phyloP scores from a whole-genome alignment of 2,329 filamentous ascomycete species.

The Pseudocercospora eumusae region DNA sequence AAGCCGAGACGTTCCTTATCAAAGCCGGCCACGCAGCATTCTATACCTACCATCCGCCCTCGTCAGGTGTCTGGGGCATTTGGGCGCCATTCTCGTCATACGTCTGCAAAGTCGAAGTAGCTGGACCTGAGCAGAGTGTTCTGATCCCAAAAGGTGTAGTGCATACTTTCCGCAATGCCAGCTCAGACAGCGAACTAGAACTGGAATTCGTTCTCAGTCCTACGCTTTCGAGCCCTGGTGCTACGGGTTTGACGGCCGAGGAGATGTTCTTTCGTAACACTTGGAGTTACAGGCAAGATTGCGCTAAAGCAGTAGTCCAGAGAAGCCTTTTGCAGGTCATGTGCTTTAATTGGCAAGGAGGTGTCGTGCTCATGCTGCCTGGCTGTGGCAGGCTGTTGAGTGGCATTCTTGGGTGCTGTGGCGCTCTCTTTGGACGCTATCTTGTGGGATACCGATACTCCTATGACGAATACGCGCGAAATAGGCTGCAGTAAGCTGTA shows the following conservation, averaged over 20 bases:
- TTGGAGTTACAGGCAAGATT: constrained; percentile 2
- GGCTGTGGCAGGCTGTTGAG: neutral
- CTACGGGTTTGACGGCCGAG: neutral
- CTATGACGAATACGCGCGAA: neutral
- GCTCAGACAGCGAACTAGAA: neutral
- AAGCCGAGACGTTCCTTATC: neutral
- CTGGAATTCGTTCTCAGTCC: neutral
- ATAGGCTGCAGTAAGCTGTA: neutral
- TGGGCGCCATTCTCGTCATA: neutral
- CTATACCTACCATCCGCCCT: neutral
- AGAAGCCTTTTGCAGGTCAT: neutral
- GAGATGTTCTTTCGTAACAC: constrained; percentile 1
- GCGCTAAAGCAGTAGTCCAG: neutral
- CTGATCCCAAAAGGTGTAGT: neutral
- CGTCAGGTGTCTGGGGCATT: neutral
- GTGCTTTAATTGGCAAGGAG: neutral
- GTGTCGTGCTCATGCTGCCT: constrained; percentile 1
- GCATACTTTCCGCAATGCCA: constrained; percentile 4
- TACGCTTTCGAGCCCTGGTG: neutral
- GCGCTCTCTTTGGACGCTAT: neutral
- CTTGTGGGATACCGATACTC: neutral
- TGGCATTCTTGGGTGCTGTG: neutral
- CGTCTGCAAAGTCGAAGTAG: neutral
- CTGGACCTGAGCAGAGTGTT: constrained; percentile 5
- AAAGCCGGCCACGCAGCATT: neutral